phyloP scores from a whole-genome alignment of 2,329 filamentous ascomycete species.

The Pleoardoris graminearum region DNA sequence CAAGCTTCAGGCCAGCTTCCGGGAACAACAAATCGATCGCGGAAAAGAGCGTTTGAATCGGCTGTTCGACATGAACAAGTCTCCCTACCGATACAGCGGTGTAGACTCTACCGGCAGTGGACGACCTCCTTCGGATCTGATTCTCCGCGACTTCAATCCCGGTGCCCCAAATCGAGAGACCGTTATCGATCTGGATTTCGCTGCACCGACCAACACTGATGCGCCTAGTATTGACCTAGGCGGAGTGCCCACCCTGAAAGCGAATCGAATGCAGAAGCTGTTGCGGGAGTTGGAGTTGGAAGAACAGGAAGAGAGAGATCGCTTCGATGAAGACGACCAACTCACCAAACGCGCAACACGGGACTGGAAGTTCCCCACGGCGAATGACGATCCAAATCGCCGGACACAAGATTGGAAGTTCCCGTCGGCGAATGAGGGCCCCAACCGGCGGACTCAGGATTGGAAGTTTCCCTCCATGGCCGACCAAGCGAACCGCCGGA shows the following conservation, averaged over 20 bases:
- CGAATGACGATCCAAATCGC: slow-evolving; percentile 35
- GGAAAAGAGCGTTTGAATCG: slow-evolving; percentile 61
- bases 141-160: slow-evolving; percentile 52
- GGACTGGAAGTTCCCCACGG: slow-evolving; percentile 47
- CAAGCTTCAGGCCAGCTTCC: slow-evolving; percentile 54
- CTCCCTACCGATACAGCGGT: slow-evolving; percentile 62
- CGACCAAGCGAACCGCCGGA: slow-evolving; percentile 42
- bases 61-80: slow-evolving; percentile 59
- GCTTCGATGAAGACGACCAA: slow-evolving; percentile 26
- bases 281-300: slow-evolving; percentile 48
- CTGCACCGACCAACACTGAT: slow-evolving; percentile 43
- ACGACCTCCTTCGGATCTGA: slow-evolving; percentile 59
- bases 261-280: slow-evolving; percentile 56
- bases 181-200: slow-evolving; percentile 62
- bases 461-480: slow-evolving; percentile 55
- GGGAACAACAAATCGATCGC: slow-evolving; percentile 60
- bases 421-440: slow-evolving; percentile 17
- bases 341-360: slow-evolving; percentile 46
- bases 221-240: slow-evolving; percentile 50
- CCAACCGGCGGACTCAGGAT: slow-evolving; percentile 51
- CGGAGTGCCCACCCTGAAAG: slow-evolving; percentile 60
- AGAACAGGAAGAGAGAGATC: slow-evolving; percentile 36
- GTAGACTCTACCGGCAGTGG: slow-evolving; percentile 52
- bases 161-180: slow-evolving; percentile 53
- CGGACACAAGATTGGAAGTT: slow-evolving; percentile 53